These are phyloP conservation scores for Fusarium camptoceras DNA, from an alignment of 2,329 filamentous ascomycete genomes.

Conservation along the genomic window DNA sequence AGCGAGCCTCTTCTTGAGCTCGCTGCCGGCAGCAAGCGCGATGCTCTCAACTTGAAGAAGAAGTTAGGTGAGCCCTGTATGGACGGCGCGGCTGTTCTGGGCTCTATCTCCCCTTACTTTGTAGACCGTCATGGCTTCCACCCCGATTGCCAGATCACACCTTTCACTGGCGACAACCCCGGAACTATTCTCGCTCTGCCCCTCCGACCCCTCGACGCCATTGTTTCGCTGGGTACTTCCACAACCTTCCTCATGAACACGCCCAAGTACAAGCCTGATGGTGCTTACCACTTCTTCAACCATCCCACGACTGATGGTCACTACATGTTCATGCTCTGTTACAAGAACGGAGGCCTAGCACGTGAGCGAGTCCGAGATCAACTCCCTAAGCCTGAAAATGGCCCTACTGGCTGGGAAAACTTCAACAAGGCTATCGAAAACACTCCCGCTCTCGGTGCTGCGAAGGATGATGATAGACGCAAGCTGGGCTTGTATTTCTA, in stretches of 20 bases:
- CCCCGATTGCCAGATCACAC: conserved; percentile 78
- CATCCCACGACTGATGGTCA: conserved; percentile 90
- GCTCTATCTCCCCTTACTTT: conserved; percentile 82
- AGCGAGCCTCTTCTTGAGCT: conserved; percentile 80
- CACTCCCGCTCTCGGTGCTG: conserved; percentile 76
- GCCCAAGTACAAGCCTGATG: conserved; percentile 87
- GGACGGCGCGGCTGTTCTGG: conserved; percentile 84
- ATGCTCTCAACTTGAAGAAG: conserved; percentile 70
- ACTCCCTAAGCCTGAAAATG: conserved; percentile 67
- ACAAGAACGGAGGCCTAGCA: conserved; percentile 96
- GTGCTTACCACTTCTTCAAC: conserved; percentile 97
- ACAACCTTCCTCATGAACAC: conserved; percentile 99
- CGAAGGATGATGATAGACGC: conserved; percentile 64
- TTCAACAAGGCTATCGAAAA: conserved; percentile 82
- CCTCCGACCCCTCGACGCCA: conserved; percentile 87
- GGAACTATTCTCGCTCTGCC: conserved; percentile 93
- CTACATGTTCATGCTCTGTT: conserved; percentile 99
- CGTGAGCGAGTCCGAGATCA: conserved; percentile 89
- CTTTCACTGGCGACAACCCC: conserved; percentile 96
- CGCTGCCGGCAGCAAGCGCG: conserved; percentile 73
- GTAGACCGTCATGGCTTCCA: conserved; percentile 81
- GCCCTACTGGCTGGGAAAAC: conserved; percentile 73
- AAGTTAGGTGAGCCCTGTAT: conserved; percentile 85
- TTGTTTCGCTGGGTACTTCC: conserved; percentile 93
- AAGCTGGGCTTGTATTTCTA: conserved; percentile 96